phyloP scores from a whole-genome alignment of 2,329 filamentous ascomycete genomes.

The Bertia moriformis region DNA sequence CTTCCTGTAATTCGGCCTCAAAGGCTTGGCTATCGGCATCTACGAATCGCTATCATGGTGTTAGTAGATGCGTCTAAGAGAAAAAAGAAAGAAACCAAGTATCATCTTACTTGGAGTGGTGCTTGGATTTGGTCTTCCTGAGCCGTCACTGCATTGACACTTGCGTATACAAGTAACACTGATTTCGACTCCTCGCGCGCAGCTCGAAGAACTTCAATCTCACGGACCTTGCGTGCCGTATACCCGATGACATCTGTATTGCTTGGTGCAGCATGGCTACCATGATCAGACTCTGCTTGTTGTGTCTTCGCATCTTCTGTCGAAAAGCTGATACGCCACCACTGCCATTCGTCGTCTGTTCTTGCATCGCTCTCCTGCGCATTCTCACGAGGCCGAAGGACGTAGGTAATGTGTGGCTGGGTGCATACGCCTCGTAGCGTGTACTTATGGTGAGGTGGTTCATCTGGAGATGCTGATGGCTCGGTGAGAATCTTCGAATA shows the following conservation, averaged over 20 bases:
- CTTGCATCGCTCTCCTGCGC: neutral
- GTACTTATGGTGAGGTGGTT: slow-evolving; percentile 29
- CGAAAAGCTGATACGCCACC: slow-evolving; percentile 39
- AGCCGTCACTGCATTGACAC: slow-evolving; percentile 24
- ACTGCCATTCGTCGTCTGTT: slow-evolving; percentile 22
- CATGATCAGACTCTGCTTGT: slow-evolving; percentile 9
- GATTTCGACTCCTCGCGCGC: slow-evolving; percentile 32
- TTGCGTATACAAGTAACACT: slow-evolving; percentile 44
- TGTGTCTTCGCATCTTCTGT: slow-evolving; percentile 21
- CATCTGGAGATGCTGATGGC: slow-evolving; percentile 19
- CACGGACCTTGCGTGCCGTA: slow-evolving; percentile 23
- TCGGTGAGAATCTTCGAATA: slow-evolving; percentile 29
- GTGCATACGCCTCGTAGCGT: slow-evolving; percentile 42
- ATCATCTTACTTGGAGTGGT: neutral
- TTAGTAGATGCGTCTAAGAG: neutral
- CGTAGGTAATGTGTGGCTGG: slow-evolving; percentile 37
- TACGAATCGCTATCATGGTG: slow-evolving; percentile 24
- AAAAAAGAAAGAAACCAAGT: too few species aligned
- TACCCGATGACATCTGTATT: slow-evolving; percentile 18
- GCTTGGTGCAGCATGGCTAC: slow-evolving; percentile 3
- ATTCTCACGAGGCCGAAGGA: slow-evolving; percentile 23
- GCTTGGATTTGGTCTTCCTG: neutral
- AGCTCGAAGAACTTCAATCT: slow-evolving; percentile 36
- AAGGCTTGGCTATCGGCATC: slow-evolving; percentile 28
- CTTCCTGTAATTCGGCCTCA: slow-evolving; percentile 14